Evolutionary conservation across 148 eudicot genomes (phyloP), one percentile per base, ranked within the genome.

Genomic region (Tetragonia tetragonoides): DNA sequence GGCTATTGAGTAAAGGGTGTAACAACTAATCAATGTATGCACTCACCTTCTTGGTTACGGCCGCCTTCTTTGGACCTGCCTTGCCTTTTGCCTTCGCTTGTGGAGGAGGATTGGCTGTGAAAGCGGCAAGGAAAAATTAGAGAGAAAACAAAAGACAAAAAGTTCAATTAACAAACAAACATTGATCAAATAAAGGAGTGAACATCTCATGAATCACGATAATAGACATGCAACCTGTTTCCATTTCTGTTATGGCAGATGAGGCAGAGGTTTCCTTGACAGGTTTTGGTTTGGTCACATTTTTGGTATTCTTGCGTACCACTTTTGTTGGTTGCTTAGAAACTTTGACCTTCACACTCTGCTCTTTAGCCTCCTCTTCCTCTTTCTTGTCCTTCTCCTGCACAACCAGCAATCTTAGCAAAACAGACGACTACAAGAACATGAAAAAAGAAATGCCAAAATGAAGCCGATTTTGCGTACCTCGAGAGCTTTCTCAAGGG

Each of bases 1-100:
- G 38, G 41, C 24, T 28, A 40, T 24, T 20, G 41, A 39, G 49
- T 47, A 1, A 70, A 42, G 17, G 20, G 4, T 18, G 51, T 63
- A 64, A 10, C 16, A 21, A 49, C 14, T 1, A 10, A 42, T 28
- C 38, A 3, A 8, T 18, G 9, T 57, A 8, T 18, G 40, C 49
- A 62, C 86, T 15, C 18, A 93, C 97, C 94, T 86, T 87, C 85
- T 76, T 87, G 62, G 85, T 0, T 0, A 0, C 87, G 10, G 94
- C 87, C 81, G 88, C 93, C 80, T 93, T 93, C 88, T 90, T 95
- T 51, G 89, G 66, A 49, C 80, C 90, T 74, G 81, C 87, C 84
- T 59, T 86, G 46, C 81, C 92, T 85, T 83, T 93, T 39, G 86
- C 87, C 78, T 93, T 91, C 56, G 75, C 75, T 64, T 66, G 85